phyloP scores from a whole-genome alignment of 257 asterid genomes.

The Solanum sitiens region DNA sequence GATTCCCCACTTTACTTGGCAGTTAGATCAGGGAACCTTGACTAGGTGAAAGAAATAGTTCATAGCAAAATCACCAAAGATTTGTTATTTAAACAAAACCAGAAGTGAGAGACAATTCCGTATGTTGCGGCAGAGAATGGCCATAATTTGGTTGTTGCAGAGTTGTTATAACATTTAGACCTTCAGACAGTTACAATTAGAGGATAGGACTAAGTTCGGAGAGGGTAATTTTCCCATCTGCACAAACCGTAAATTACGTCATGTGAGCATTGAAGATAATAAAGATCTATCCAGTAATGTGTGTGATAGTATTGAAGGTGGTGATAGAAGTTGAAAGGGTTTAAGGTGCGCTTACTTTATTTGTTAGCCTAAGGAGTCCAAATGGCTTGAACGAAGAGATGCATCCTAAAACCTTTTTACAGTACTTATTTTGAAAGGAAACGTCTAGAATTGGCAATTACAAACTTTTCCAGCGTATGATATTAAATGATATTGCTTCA shows the following conservation, averaged over 20 bases:
- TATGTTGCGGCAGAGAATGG: constrained; percentile 87
- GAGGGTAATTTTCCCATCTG: background rate
- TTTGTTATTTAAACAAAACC: constrained; percentile 65
- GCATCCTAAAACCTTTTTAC: too few species aligned
- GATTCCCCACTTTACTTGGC: constrained; percentile 85
- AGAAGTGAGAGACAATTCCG: constrained; percentile 82
- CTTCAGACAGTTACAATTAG: constrained; percentile 38
- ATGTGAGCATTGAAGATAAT: background rate
- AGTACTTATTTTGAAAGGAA: too few species aligned
- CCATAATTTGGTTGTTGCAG: constrained; percentile 54
- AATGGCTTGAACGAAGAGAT: background rate
- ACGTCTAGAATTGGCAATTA: too few species aligned
- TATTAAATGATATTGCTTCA: too few species aligned
- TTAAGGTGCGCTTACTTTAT: background rate
- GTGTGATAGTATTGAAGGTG: background rate
- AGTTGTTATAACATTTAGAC: constrained; percentile 64
- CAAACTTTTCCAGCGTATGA: too few species aligned
- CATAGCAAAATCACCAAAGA: constrained; percentile 37
- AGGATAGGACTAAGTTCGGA: background rate
- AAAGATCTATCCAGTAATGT: background rate
- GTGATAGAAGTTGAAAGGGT: background rate
- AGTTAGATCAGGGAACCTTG: constrained; percentile 71
- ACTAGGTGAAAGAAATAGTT: constrained; percentile 59
- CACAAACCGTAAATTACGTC: background rate
- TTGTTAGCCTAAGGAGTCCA: background rate